Base-by-base conservation (phyloP, 148 eudicot genomes). In the Spergularia marina region DNA sequence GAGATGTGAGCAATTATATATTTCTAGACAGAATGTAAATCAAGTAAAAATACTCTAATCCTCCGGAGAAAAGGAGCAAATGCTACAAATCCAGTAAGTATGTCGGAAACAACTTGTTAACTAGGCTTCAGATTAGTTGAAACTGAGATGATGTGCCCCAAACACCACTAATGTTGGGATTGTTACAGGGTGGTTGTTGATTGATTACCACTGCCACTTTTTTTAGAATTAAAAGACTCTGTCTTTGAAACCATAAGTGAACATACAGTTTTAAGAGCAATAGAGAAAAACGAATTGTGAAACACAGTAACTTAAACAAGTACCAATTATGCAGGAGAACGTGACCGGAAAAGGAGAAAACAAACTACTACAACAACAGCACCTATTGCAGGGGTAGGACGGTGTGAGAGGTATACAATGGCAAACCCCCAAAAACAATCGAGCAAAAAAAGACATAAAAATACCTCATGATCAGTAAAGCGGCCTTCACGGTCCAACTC, bases 391-490 rank as follows among this genome's bases (percentile, higher is more conserved):
- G 49, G 49, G 7, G 49, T 44, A 9, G 8, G 7, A 44, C 8
- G 49, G 49, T 6, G 49, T 44, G 9, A 9, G 10, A 44, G 7
- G 49, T 49, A 65, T 40, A 51, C 20, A 23, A 49, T 7, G n/a
- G 56, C 25, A 8, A 74, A 51, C 30, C 14, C 34, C 21, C 8
- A 13, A 34, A 14, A 20, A 15, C 8, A 53, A 63, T 63, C 13
- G 21, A 58, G 51, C 44, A 41, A 47, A 21, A 58, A 30, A 44
- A 59, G 70, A 49, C 18, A 54, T 14, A 53, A 49, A 10, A 36
- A 77, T 83, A 90, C 94, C 94, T 90, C 84, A 49, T 79, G 61
- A 55, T 77, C 74, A 51, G 49, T 40, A 21, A 84, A 78, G 70
- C 60, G 62, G 70, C 71, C 82, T 73, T 76, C 86, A 80, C 84